These are phyloP conservation scores for Sphenostylis stenocarpa DNA, from an alignment of 306 rosid species.

Conservation along the genomic window DNA sequence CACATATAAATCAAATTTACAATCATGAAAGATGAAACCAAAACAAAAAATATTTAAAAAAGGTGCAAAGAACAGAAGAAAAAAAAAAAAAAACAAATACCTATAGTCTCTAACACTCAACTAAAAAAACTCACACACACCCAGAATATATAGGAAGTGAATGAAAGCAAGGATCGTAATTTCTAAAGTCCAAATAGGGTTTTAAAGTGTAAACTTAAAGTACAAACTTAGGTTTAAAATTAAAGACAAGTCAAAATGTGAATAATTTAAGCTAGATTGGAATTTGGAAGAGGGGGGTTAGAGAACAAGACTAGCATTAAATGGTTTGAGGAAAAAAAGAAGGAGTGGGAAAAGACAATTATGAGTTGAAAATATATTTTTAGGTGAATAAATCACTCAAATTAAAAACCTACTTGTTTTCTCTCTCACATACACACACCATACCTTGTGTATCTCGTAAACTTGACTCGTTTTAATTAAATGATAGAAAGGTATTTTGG, in stretches of 20 bases:
- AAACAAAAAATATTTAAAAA: neutral
- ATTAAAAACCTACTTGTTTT: neutral
- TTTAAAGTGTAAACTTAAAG: neutral
- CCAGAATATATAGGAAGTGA: neutral
- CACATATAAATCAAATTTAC: neutral
- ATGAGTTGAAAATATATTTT: neutral
- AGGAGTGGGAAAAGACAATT: neutral
- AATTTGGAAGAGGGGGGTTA: neutral
- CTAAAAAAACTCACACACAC: no score
- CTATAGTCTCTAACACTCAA: neutral
- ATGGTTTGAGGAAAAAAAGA: neutral
- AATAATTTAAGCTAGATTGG: neutral
- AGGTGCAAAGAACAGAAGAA: neutral
- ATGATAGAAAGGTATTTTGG: neutral
- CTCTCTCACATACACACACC: no score
- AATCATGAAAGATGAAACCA: neutral
- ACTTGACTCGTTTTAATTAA: neutral
- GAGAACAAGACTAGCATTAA: neutral
- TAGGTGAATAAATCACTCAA: neutral
- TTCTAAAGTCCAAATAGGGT: neutral
- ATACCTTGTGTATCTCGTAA: no score
- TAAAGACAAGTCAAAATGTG: neutral
- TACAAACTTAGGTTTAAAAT: neutral
- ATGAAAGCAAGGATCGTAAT: neutral
- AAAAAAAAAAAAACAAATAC: neutral